Evolutionary conservation across 2,329 filamentous ascomycete species (phyloP).

Genomic region (Coccinonectria pachysandricola): DNA sequence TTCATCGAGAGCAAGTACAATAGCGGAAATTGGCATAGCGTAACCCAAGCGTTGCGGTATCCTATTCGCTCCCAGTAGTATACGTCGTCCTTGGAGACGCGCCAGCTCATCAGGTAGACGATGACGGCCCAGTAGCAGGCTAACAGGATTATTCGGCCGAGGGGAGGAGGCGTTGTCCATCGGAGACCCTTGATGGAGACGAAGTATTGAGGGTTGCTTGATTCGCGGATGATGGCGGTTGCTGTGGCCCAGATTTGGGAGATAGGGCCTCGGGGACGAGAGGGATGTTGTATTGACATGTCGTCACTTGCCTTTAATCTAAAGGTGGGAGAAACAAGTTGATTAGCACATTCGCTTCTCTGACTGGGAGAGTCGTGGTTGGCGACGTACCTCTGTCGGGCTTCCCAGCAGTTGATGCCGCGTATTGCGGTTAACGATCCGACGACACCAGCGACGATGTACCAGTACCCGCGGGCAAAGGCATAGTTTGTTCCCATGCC

Average conservation of each 20-base stretch:
- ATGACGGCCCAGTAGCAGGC: conserved; percentile 49
- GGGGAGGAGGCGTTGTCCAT: conserved; percentile 48
- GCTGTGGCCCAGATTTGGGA: conserved; percentile 47
- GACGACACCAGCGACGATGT: conserved; percentile 41
- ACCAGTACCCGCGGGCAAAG: conserved; percentile 49
- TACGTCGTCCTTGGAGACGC: conserved; percentile 38
- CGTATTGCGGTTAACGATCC: conserved; percentile 32
- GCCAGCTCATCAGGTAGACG: conserved; percentile 44
- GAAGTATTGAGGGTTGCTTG: conserved; percentile 44
- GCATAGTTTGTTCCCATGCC: conserved; percentile 35
- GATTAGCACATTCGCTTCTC: too few relatives aligned
- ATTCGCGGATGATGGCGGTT: conserved; percentile 47
- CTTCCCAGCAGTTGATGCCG: conserved; percentile 32
- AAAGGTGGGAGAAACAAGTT: too few relatives aligned
- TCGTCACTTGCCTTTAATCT: conserved; percentile 38
- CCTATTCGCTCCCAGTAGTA: conserved; percentile 56
- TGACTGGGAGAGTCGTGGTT: too few relatives aligned
- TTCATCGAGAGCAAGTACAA: conserved; percentile 53
- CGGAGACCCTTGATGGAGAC: conserved; percentile 34
- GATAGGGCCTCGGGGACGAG: conserved; percentile 36
- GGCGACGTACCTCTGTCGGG: conserved; percentile 29
- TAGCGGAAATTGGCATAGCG: conserved; percentile 53
- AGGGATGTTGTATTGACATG: conserved; percentile 37
- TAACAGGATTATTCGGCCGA: conserved; percentile 45
- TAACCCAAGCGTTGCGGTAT: conserved; percentile 58